A percentile compares a stretch with the other conserved stretches of the same genome.
phyloP scores from a whole-genome alignment of 2,329 filamentous ascomycete genomes.

The Ilyonectria mors-panacis region DNA sequence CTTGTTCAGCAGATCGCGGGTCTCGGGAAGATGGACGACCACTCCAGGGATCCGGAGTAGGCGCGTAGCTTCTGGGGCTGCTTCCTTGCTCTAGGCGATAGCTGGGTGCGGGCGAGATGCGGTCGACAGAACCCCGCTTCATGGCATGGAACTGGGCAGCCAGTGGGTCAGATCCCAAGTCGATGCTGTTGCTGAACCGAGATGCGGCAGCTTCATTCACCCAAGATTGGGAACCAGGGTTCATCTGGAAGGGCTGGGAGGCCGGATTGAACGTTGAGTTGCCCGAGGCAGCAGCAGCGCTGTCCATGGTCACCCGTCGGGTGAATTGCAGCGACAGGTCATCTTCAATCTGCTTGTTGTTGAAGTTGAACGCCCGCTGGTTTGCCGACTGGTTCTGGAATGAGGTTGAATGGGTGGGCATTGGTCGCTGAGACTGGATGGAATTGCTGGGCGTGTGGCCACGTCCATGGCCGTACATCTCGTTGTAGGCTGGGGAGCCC shows the following conservation, averaged over 20 bases:
- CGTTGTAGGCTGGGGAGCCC: constrained; percentile 56
- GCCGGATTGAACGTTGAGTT: constrained; percentile 48
- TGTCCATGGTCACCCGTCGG: constrained; percentile 54
- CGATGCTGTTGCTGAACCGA: constrained; percentile 49
- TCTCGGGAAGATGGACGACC: constrained; percentile 54
- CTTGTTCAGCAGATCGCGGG: constrained; percentile 54
- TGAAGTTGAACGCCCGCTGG: constrained; percentile 54
- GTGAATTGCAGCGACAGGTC: constrained; percentile 55
- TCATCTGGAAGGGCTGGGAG: constrained; percentile 61
- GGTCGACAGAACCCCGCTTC: constrained; percentile 58
- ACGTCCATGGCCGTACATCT: constrained; percentile 47
- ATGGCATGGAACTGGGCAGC: constrained; percentile 45
- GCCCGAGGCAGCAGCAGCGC: constrained; percentile 37
- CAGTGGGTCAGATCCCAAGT: constrained; percentile 52
- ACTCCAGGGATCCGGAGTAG: constrained; percentile 57
- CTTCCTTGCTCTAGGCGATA: constrained; percentile 50
- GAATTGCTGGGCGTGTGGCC: constrained; percentile 61
- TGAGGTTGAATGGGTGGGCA: constrained; percentile 62
- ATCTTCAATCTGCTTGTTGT: constrained; percentile 57
- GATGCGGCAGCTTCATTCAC: constrained; percentile 49
- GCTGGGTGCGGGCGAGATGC: constrained; percentile 52
- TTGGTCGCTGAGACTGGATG: constrained; percentile 63
- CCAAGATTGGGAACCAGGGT: constrained; percentile 65
- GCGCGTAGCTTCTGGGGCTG: constrained; percentile 46
- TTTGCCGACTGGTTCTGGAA: constrained; percentile 61